Evolutionary conservation across 2,329 filamentous ascomycete genomes (phyloP).

Genomic region (Xylariaceae sp.): DNA sequence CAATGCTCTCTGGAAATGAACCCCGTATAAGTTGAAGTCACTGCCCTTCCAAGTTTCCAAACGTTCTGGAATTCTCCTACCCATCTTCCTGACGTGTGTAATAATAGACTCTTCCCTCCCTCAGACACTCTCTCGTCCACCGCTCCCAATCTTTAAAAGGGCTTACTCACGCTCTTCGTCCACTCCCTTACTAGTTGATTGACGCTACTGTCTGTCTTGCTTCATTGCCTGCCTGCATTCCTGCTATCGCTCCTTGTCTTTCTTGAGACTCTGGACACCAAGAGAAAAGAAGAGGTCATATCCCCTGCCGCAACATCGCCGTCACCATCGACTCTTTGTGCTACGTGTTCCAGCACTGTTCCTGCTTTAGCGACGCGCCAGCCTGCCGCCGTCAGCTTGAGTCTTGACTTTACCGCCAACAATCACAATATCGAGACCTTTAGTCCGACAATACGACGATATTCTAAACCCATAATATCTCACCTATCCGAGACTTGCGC

Average conservation of each 20-base stretch:
- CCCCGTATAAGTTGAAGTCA: slow-evolving; percentile 33
- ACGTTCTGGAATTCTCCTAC: slow-evolving; percentile 24
- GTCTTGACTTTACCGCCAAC: slow-evolving; percentile 16
- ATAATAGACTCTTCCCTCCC: slow-evolving; percentile 22
- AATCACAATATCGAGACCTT: slow-evolving; percentile 22
- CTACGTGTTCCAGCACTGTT: slow-evolving; percentile 28
- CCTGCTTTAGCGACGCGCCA: slow-evolving; percentile 28
- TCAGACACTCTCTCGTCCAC: neutral
- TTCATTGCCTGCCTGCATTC: slow-evolving; percentile 13
- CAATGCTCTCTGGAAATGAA: slow-evolving; percentile 10
- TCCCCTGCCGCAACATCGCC: slow-evolving; percentile 3
- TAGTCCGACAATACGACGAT: slow-evolving; percentile 28
- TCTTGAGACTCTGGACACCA: slow-evolving; percentile 10
- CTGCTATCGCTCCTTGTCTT: slow-evolving; percentile 8
- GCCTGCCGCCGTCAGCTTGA: slow-evolving; percentile 21
- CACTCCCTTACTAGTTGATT: slow-evolving; percentile 10
- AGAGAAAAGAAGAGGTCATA: slow-evolving; percentile 8
- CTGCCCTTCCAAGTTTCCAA: slow-evolving; percentile 24
- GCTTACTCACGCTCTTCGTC: slow-evolving; percentile 5
- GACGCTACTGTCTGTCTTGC: slow-evolving; percentile 13
- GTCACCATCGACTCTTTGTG: slow-evolving; percentile 19
- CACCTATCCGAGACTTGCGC: slow-evolving; percentile 29
- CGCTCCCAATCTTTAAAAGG: slow-evolving; percentile 4
- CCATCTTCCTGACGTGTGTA: slow-evolving; percentile 24
- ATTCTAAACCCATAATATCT: slow-evolving; percentile 28